These are phyloP conservation scores for Linnemannia schmuckeri DNA, from an alignment of 192 early-diverging fungal genomes.

Conservation along the genomic window DNA sequence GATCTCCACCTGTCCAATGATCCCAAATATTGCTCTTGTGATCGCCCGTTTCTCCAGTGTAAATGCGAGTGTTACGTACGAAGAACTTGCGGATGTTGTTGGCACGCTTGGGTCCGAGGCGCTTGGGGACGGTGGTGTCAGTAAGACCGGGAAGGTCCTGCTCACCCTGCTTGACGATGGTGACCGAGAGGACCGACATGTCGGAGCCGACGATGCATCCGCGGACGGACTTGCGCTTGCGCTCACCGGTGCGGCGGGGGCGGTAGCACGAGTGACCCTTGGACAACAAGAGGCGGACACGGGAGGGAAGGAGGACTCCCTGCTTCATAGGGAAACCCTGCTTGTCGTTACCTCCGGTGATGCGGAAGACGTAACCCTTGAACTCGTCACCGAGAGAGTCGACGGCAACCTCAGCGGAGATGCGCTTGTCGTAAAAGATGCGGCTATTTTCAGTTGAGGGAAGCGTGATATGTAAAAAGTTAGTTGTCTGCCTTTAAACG, in stretches of 20 bases:
- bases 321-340: constrained; percentile 99
- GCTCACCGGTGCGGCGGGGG: constrained; percentile 96
- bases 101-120: constrained; percentile 99
- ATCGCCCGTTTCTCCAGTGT: background rate
- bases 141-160: constrained; percentile 95
- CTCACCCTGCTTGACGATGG: constrained; percentile 98
- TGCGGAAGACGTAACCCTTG: constrained; percentile 99
- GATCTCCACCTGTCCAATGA: background rate
- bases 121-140: constrained; percentile 93
- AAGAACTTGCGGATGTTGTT: constrained; percentile 99
- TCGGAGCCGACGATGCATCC: constrained; percentile 98
- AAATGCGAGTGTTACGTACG: constrained; percentile 59
- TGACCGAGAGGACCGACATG: constrained; percentile 94
- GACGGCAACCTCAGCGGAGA: constrained; percentile 92
- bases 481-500: background rate
- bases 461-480: background rate
- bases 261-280: constrained; percentile 99
- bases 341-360: constrained; percentile 99
- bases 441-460: constrained; percentile 64
- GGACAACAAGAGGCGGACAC: constrained; percentile 85
- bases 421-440: constrained; percentile 97
- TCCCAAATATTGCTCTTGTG: no score
- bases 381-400: constrained; percentile 97
- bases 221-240: constrained; percentile 99
- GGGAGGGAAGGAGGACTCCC: constrained; percentile 86